Percentiles rank a stretch among this genome's conserved stretches.
Evolutionary conservation across 2,329 filamentous ascomycete species (phyloP).

Genomic region (Exutisphaerella laricina): DNA sequence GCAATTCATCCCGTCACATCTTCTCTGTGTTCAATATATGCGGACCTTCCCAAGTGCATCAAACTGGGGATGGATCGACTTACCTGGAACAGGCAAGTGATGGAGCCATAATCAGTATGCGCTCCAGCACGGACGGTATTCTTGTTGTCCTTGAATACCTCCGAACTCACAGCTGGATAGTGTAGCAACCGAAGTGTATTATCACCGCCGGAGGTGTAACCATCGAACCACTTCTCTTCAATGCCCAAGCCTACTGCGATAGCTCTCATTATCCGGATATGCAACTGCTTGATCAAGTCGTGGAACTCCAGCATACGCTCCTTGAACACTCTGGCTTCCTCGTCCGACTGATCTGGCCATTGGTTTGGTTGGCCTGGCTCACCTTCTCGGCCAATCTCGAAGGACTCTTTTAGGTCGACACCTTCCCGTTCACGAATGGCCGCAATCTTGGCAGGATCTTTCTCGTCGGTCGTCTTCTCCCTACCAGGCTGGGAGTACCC

Average conservation of each 20-base stretch:
- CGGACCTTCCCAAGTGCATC: too few species aligned
- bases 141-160: slow-evolving; percentile 48
- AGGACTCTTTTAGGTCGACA: slow-evolving; percentile 52
- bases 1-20: too few species aligned
- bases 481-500: slow-evolving; percentile 49
- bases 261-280: slow-evolving; percentile 64
- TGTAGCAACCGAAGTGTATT: slow-evolving; percentile 50
- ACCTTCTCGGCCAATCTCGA: slow-evolving; percentile 58
- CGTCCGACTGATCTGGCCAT: slow-evolving; percentile 62
- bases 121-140: slow-evolving; percentile 63
- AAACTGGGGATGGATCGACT: too few species aligned
- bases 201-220: slow-evolving; percentile 66
- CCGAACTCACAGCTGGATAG: slow-evolving; percentile 52
- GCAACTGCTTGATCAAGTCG: slow-evolving; percentile 65
- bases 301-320: slow-evolving; percentile 70
- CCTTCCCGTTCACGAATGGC: slow-evolving; percentile 48
- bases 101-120: slow-evolving; percentile 60
- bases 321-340: slow-evolving; percentile 61
- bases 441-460: slow-evolving; percentile 53
- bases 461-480: slow-evolving; percentile 62
- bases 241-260: slow-evolving; percentile 56
- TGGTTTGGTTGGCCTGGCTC: slow-evolving; percentile 63
- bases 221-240: slow-evolving; percentile 74
- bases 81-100: slow-evolving; percentile 47
- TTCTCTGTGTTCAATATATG: too few species aligned